Evolutionary conservation across 2,329 filamentous ascomycete species (phyloP), one percentile per base, ranked within the genome.

Genomic region (Daldinia eschscholtzii): DNA sequence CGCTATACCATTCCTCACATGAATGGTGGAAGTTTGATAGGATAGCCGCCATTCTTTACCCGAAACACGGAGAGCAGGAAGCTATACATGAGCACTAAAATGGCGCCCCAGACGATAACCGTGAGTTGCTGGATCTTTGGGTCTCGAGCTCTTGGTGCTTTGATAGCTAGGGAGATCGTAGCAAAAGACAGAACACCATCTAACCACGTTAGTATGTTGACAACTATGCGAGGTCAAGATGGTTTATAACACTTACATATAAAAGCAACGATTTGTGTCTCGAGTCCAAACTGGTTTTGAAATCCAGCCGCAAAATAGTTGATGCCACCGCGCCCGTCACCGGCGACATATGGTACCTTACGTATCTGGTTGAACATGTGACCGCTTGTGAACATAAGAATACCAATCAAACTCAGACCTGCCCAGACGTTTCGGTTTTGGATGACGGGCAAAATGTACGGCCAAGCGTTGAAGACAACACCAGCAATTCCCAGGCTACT

Each of bases 361-460:
- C 97, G 89, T 78, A 99, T 99, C 78, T 98, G 94, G 81, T 98
- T 99, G 87, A 97, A 99, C 97, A 99, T 99, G 82, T 98, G 94
- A 42, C 96, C 97, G 75, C 92, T 96, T 53, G 92, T 98, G 83
- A 98, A 99, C 65, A 98, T 85, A 46, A 99, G 87, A 70, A 99
- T 94, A 13, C 90, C 86, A 76, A 98, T 94, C 73, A 99, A 84
- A 80, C 92, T 97, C 76, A 97, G 81, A 23, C 92, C 93, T 26
- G 95, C 94, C 96, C 96, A 99, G 18, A 98, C 83, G 76, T 97
- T 98, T 74, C 95, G 92, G 84, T 92, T 98, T 80, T 94, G 93
- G 39, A 98, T 80, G 67, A 98, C 77, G 2, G 95, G 95, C 10
- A 95, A 78, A 12, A 98, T 77, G 76, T 94, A 97, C 5, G 93